Evolutionary conservation across 2,329 filamentous ascomycete species (phyloP), one percentile per base, ranked within the genome.

Genomic region (Karstenula rhodostoma): DNA sequence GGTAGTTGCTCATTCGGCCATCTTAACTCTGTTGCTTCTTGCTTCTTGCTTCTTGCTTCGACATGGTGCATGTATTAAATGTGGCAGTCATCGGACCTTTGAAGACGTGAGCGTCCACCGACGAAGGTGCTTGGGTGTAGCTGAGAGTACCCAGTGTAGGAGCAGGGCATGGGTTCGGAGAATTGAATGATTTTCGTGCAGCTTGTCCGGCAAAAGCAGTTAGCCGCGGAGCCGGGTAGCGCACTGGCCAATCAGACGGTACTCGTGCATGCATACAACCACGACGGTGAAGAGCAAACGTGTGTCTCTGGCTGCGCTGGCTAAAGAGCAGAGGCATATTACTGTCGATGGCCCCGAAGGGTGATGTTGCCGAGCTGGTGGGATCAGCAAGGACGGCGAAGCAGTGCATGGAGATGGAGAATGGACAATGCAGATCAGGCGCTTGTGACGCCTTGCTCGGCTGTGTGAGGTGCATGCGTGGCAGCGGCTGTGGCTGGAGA

Each of bases 371-470:
- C 40, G 23, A 27, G 9, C 2, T 29, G 17, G 33, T 35, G 12
- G 15, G 6, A 13, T 29, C 23, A 47, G 44, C 44, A 19, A 29
- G 44, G 3, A n/a, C 15, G 47, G 7, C 47, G 29, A 32, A 49
- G 23, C 17, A 22, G 40, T 5, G 33, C n/a, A 23, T 22, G 46
- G 23, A 63, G n/a, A n/a, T n/a, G n/a, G n/a, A n/a, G n/a, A n/a
- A n/a, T n/a, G n/a, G n/a, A n/a, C n/a, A n/a, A 58, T 60, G 44
- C 56, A 61, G 48, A 58, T 62, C 65, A 67, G 63, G 64, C 66
- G 65, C 60, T 50, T 32, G 48, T 46, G 58, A 55, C 62, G 58
- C 59, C 59, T 64, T 67, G 59, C 60, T 49, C 56, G 37, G 57
- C 57, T 64, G 63, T 55, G 19, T 33, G 40, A 35, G 43, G 22